Evolutionary conservation across 495 filamentous ascomycete species (phyloP).

Genomic region (Aspergillus nanangensis): DNA sequence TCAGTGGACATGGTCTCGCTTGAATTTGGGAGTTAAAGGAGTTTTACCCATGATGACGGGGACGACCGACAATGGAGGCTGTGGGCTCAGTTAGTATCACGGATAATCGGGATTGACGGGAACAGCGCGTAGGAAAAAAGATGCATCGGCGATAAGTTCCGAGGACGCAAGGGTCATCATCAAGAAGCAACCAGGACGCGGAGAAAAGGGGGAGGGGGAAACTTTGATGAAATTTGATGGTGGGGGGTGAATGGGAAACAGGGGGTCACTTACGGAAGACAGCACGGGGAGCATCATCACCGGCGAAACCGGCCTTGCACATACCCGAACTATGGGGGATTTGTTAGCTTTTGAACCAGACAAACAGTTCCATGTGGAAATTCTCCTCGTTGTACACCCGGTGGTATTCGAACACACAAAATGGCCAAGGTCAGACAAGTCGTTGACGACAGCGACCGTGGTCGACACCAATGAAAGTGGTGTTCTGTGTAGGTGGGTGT

Average conservation of each 20-base stretch:
- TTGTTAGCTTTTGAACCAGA: slow-evolving; percentile 16
- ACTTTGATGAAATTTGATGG: slow-evolving; percentile 1
- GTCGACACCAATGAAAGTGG: too few relatives aligned
- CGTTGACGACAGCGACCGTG: too few relatives aligned
- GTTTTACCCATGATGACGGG: slow-evolving; percentile 98
- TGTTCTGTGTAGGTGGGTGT: slow-evolving; percentile 20
- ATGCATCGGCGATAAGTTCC: neutral
- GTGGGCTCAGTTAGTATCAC: slow-evolving; percentile 19
- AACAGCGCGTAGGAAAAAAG: neutral
- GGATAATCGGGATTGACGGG: neutral
- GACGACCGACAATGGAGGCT: slow-evolving; percentile 99
- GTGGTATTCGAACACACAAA: too few relatives aligned
- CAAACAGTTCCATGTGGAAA: slow-evolving; percentile 1
- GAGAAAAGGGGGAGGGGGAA: slow-evolving; percentile 8
- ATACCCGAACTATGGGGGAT: slow-evolving; percentile 82
- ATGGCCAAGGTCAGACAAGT: too few relatives aligned
- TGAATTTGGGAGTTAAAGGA: slow-evolving; percentile 5
- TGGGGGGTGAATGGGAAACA: neutral
- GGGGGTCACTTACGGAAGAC: slow-evolving; percentile 93
- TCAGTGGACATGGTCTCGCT: slow-evolving; percentile 3
- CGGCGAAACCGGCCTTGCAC: slow-evolving; percentile 99
- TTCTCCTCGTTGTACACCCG: neutral
- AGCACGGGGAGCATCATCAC: slow-evolving; percentile 99
- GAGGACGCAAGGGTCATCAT: slow-evolving; percentile 24
- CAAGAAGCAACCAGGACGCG: slow-evolving; percentile 6